Conservation (phyloP, 2,329 filamentous ascomycete genomes). For the Colletotrichum navitas region DNA sequence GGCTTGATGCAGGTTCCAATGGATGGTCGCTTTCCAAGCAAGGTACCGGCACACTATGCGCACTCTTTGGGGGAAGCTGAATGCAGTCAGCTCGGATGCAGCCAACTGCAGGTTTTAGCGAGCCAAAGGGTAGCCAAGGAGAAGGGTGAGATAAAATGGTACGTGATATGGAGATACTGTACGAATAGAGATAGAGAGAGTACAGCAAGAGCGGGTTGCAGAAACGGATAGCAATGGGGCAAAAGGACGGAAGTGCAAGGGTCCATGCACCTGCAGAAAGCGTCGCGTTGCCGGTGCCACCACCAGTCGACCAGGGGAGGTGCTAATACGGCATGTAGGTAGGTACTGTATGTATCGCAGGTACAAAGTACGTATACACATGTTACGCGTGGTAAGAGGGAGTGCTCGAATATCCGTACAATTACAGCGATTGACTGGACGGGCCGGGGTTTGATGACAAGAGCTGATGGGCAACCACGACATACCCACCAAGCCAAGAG, state of each 20-base stretch:
- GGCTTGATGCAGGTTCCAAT: slow-evolving; percentile 14
- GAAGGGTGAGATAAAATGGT: background rate
- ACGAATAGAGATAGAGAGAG: no score
- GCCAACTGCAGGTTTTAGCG: background rate
- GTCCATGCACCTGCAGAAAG: slow-evolving; percentile 36
- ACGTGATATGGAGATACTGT: no score
- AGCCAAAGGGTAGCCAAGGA: background rate
- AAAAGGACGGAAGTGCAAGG: slow-evolving; percentile 32
- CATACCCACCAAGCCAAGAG: background rate
- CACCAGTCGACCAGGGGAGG: background rate
- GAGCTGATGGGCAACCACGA: background rate
- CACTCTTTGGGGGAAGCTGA: background rate
- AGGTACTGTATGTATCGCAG: background rate
- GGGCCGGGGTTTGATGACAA: background rate
- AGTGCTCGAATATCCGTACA: no score
- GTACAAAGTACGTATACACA: background rate
- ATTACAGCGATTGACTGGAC: background rate
- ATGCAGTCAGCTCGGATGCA: background rate
- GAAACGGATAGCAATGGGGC: slow-evolving; percentile 7
- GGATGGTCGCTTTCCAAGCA: background rate
- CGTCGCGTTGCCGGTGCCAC: slow-evolving; percentile 23
- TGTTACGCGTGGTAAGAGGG: background rate
- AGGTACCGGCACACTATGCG: background rate
- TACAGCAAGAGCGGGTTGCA: slow-evolving; percentile 15
- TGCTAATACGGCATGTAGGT: background rate